A percentile compares a stretch with the other conserved stretches of the same genome.
Evolutionary conservation across 768 basidiomycete genomes (phyloP).

Genomic region (Royoungia palumana): DNA sequence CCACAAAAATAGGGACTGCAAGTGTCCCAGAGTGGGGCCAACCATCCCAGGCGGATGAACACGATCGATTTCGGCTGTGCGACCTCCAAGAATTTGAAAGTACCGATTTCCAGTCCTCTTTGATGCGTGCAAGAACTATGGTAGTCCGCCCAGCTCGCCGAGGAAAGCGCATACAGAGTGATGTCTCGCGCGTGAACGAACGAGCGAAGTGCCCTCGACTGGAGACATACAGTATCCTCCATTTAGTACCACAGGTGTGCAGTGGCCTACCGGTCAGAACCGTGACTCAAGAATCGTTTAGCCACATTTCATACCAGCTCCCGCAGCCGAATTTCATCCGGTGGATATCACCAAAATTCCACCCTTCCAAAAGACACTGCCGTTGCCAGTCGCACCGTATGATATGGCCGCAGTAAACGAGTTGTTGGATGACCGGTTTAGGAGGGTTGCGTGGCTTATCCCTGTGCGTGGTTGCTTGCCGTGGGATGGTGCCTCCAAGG

Average conservation of each 20-base stretch:
- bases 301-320: constrained; percentile 23
- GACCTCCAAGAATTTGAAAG: constrained; percentile 45
- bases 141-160: background rate
- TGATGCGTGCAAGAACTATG: background rate
- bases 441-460: constrained; percentile 54
- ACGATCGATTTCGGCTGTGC: constrained; percentile 35
- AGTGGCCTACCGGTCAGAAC: background rate
- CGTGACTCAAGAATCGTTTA: constrained; percentile 14
- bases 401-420: constrained; percentile 30
- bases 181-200: constrained; percentile 1
- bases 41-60: constrained; percentile 22
- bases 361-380: constrained; percentile 35
- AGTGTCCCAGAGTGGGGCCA: constrained; percentile 40
- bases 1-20: background rate
- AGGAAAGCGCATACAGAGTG: constrained; percentile 10
- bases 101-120: constrained; percentile 28
- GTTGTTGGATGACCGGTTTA: constrained; percentile 30
- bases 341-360: constrained; percentile 23
- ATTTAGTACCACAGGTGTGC: constrained; percentile 46
- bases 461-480: constrained; percentile 53
- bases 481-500: constrained; percentile 45
- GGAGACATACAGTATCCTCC: constrained; percentile 34
- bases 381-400: constrained; percentile 37
- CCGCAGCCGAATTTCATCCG: constrained; percentile 11
- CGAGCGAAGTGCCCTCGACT: constrained; percentile 35